phyloP scores from a whole-genome alignment of 306 rosid genomes.

The Trifolium dubium region DNA sequence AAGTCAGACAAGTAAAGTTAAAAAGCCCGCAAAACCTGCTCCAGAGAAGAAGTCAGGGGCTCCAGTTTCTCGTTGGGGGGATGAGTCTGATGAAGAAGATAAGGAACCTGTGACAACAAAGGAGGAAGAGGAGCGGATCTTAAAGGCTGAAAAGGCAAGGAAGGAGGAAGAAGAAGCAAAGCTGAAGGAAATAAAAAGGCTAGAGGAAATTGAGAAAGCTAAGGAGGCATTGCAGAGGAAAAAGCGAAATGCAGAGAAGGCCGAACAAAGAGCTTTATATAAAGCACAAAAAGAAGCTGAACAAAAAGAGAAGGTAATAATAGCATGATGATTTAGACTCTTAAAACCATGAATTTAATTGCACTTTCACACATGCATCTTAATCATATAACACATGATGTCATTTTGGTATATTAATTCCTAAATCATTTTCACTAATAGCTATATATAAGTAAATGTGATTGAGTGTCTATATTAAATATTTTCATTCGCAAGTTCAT shows the following conservation, averaged over 20 bases:
- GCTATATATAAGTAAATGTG: neutral
- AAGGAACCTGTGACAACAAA: conserved; percentile 57
- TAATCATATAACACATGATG: neutral
- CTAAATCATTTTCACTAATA: neutral
- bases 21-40: conserved; percentile 51
- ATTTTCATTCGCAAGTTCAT: neutral
- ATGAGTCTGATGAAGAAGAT: conserved; percentile 61
- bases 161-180: conserved; percentile 68
- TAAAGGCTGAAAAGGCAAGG: conserved; percentile 68
- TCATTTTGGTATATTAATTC: neutral
- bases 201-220: conserved; percentile 81
- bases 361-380: neutral
- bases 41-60: conserved; percentile 45
- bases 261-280: conserved; percentile 71
- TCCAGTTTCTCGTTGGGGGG: conserved; percentile 47
- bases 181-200: conserved; percentile 71
- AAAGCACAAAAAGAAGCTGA: conserved; percentile 88
- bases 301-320: conserved; percentile 77
- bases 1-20: conserved; percentile 44
- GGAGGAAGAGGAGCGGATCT: conserved; percentile 73
- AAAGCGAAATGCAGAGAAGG: conserved; percentile 71
- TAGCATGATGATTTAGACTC: neutral
- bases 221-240: conserved; percentile 80
- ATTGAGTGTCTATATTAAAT: neutral
- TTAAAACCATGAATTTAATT: neutral